phyloP scores from a whole-genome alignment of 805 yeast genomes.

The Zygoascus bituminiphila region DNA sequence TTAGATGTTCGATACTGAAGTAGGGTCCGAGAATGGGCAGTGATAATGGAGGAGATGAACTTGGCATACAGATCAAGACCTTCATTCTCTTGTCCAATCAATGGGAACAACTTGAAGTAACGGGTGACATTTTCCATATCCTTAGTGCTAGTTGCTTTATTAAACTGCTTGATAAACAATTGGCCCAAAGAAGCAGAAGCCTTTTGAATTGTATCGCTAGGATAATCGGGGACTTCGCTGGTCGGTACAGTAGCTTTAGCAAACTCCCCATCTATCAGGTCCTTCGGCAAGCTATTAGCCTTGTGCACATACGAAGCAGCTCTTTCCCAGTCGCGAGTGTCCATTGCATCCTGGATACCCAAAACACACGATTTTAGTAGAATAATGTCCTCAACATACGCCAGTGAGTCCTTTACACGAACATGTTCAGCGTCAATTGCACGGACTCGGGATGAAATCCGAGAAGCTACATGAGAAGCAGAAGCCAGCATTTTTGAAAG shows the following conservation, averaged over 20 bases:
- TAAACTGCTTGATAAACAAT: slow-evolving; percentile 55
- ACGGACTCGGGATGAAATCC: slow-evolving; percentile 62
- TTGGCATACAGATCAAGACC: slow-evolving; percentile 79
- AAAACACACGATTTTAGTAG: slow-evolving; percentile 56
- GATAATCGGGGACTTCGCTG: slow-evolving; percentile 73
- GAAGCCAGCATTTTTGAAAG: slow-evolving; percentile 45
- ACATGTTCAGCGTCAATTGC: slow-evolving; percentile 61
- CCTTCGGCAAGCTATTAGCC: slow-evolving; percentile 47
- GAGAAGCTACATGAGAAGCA: slow-evolving; percentile 57
- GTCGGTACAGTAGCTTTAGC: slow-evolving; percentile 82
- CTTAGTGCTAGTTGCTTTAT: slow-evolving; percentile 54
- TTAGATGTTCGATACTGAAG: slow-evolving; percentile 27
- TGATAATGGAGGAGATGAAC: slow-evolving; percentile 78
- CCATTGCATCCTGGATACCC: slow-evolving; percentile 61
- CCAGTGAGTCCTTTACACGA: slow-evolving; percentile 52
- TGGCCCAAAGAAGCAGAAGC: slow-evolving; percentile 54
- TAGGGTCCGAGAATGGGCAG: slow-evolving; percentile 65
- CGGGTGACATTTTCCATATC: slow-evolving; percentile 66
- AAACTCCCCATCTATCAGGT: slow-evolving; percentile 52
- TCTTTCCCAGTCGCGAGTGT: slow-evolving; percentile 58
- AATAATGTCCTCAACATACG: slow-evolving; percentile 59
- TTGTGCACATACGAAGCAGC: slow-evolving; percentile 63
- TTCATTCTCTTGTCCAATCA: slow-evolving; percentile 58
- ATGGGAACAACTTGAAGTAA: slow-evolving; percentile 80
- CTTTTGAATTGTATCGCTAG: slow-evolving; percentile 44